Percentiles rank a stretch among this genome's conserved stretches.
These are phyloP conservation scores for Melianthus villosus DNA, from an alignment of 441 rosid species.

Conservation along the genomic window DNA sequence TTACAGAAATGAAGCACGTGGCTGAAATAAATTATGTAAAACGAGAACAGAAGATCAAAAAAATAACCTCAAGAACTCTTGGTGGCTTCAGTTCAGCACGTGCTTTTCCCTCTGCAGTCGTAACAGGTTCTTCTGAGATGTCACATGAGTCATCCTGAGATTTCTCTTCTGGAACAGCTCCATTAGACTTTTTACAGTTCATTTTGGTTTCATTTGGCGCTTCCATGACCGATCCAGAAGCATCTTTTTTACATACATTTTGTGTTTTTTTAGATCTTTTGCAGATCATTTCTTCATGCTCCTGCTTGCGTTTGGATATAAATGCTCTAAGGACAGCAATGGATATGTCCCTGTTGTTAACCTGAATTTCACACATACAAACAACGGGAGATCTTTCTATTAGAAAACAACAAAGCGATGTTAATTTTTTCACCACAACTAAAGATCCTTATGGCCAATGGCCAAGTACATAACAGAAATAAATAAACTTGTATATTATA, in stretches of 20 bases:
- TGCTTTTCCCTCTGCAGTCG: slow-evolving; percentile 25
- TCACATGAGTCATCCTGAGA: slow-evolving; percentile 24
- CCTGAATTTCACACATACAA: slow-evolving; percentile 26
- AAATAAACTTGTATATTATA: too few species aligned
- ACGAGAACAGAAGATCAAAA: too few species aligned
- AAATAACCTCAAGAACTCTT: slow-evolving; percentile 89
- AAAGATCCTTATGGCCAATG: neutral
- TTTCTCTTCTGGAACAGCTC: slow-evolving; percentile 25
- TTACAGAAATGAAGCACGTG: too few species aligned
- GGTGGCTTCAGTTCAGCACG: slow-evolving; percentile 57
- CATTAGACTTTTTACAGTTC: slow-evolving; percentile 25
- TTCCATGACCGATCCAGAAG: slow-evolving; percentile 21
- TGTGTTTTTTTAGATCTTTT: slow-evolving; percentile 36
- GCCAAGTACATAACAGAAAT: too few species aligned
- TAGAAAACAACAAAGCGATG: neutral
- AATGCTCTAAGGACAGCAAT: slow-evolving; percentile 78
- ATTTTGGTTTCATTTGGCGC: slow-evolving; percentile 15
- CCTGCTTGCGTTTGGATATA: slow-evolving; percentile 51
- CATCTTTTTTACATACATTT: slow-evolving; percentile 29
- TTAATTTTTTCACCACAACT: too few species aligned
- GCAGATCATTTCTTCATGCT: slow-evolving; percentile 45
- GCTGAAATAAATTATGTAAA: too few species aligned
- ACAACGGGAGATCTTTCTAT: neutral
- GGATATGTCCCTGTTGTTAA: slow-evolving; percentile 82
- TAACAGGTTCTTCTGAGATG: slow-evolving; percentile 25